Base-by-base conservation (phyloP, 176 grass and related monocot species). In the Panicum miliaceum region DNA sequence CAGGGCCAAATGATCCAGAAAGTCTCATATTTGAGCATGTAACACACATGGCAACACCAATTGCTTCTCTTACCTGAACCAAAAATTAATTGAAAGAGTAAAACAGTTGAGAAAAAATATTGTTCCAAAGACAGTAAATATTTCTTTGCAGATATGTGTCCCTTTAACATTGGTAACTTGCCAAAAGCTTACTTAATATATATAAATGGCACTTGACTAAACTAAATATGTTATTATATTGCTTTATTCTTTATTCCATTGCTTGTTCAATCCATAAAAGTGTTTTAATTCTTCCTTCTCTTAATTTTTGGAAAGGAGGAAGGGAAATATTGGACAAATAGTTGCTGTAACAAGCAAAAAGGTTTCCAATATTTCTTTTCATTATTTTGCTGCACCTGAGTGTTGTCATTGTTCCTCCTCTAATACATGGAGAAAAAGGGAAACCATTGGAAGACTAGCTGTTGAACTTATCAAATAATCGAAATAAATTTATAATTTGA, bases 11-110 rank as follows among this genome's bases (percentile, higher is more conserved):
- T 75, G 66, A 81, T 51, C 77, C 87, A 89, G 80, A 89, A 57
- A 94, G 63, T 75, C 96, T 78, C 84, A 94, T 61, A 76, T 98
- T 98, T 82, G 96, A 98, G 81, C 87, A 95, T 80, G 94, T 68
- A 52, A 95, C 81, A 82, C 91, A 93, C 71, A 95, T 85, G 68
- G 96, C 79, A 48, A 95, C 86, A 50, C 96, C 96, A 75, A 98
- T 95, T 67, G 93, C 89, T 95, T 98, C 96, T 89, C 96, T 93
- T 53, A 98, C 93, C 96, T 98, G 75, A 79, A 73, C 48, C 22
- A 72, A 66, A 80, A 57, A 80, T 54, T 32, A 32, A 32, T 45
- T 6, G 18, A 38, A 62, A 34, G n/a, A 29, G 9, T 1, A 9
- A 76, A 79, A 85, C 6, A 0, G 78, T 81, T 79, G 23, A 85